These are phyloP conservation scores for Cryptosporidium tyzzeri DNA, from an alignment of 169 alveolate genomes.

Conservation along the genomic window DNA sequence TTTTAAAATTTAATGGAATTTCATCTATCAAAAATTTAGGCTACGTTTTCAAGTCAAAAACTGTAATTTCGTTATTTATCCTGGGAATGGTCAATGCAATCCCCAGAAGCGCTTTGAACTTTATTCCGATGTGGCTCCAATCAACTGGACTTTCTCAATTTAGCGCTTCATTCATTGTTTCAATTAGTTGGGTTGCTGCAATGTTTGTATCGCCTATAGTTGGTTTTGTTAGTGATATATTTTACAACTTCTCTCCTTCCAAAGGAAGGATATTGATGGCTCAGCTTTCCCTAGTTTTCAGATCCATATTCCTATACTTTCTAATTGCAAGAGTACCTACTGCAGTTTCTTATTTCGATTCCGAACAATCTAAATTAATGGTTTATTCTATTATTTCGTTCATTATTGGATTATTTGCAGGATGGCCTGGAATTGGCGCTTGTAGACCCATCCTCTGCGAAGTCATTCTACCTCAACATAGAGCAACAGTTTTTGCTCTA, in stretches of 20 bases:
- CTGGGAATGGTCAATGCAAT: slow-evolving; percentile 71
- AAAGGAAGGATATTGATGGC: slow-evolving; percentile 70
- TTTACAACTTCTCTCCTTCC: slow-evolving; percentile 40
- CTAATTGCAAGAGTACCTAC: slow-evolving; percentile 34
- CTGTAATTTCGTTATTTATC: slow-evolving; percentile 13
- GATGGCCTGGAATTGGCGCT: slow-evolving; percentile 76
- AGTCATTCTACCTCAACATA: slow-evolving; percentile 53
- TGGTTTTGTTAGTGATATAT: slow-evolving; percentile 63
- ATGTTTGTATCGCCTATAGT: slow-evolving; percentile 54
- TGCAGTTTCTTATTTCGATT: slow-evolving; percentile 4
- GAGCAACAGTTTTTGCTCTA: slow-evolving; percentile 74
- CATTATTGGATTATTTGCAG: slow-evolving; percentile 51
- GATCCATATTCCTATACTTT: slow-evolving; percentile 27
- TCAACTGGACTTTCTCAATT: slow-evolving; percentile 45
- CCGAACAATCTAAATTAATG: slow-evolving; percentile 3
- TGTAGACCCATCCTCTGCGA: slow-evolving; percentile 65
- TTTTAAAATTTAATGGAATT: slow-evolving; percentile 1
- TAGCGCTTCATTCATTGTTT: slow-evolving; percentile 62
- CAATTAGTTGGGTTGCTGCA: slow-evolving; percentile 68
- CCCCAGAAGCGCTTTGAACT: slow-evolving; percentile 65
- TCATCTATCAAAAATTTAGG: slow-evolving; percentile 23
- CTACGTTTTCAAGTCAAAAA: slow-evolving; percentile 42
- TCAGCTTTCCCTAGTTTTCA: slow-evolving; percentile 44
- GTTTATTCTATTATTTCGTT: slow-evolving; percentile 35
- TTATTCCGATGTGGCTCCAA: slow-evolving; percentile 68